Evolutionary conservation across 169 alveolate genomes (phyloP).

Genomic region (Toxoplasma gondii): DNA sequence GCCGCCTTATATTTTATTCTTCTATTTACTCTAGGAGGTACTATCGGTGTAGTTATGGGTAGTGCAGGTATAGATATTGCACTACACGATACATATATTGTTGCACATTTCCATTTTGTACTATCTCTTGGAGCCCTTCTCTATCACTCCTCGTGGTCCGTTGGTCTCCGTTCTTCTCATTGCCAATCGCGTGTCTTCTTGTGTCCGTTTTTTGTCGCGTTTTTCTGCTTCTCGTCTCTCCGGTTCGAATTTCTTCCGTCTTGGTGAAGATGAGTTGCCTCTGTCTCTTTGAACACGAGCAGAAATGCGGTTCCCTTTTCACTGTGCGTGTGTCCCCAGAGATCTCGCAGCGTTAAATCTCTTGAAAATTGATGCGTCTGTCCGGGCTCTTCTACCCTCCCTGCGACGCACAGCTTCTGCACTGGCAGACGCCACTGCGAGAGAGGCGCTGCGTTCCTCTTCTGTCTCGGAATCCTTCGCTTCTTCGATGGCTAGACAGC

Average conservation of each 20-base stretch:
- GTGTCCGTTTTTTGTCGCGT: no score
- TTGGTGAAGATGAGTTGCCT: background rate
- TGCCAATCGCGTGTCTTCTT: no score
- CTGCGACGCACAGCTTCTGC: background rate
- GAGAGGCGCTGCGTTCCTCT: background rate
- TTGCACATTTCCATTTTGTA: no score
- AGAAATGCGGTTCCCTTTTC: background rate
- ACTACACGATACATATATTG: no score
- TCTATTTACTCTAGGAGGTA: no score
- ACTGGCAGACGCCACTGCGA: background rate
- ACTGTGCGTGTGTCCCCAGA: background rate
- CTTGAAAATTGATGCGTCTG: background rate
- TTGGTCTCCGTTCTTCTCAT: no score
- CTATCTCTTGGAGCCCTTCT: no score
- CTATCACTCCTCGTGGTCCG: no score
- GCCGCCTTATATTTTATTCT: no score
- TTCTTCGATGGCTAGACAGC: background rate
- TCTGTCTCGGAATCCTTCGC: background rate
- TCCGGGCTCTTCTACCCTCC: background rate
- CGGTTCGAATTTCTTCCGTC: background rate
- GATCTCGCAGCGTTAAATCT: background rate
- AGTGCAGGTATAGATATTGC: no score
- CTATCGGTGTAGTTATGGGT: no score
- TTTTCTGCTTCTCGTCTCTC: background rate
- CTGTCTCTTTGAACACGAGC: background rate